Percentiles rank a stretch among this genome's conserved stretches.
phyloP scores from a whole-genome alignment of 2,329 filamentous ascomycete genomes.

The Colletotrichum zoysiae region DNA sequence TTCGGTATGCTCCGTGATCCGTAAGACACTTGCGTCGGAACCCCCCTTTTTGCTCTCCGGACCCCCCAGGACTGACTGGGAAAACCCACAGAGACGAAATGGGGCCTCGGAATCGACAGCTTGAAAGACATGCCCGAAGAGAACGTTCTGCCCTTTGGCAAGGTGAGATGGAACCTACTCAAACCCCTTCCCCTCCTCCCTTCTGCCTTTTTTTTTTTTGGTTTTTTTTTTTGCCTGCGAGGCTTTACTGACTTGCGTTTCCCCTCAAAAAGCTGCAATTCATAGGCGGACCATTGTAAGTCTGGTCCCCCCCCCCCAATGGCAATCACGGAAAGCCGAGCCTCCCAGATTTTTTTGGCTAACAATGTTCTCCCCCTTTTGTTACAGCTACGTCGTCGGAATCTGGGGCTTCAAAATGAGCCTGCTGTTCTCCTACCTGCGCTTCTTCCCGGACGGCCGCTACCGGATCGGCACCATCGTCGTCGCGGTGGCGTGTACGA shows the following conservation, averaged over 20 bases:
- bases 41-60: background rate
- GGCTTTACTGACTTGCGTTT: background rate
- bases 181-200: too few relatives aligned
- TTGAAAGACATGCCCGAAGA: constrained; percentile 53
- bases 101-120: constrained; percentile 54
- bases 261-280: constrained; percentile 50
- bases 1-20: constrained; percentile 51
- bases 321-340: background rate
- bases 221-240: too few relatives aligned
- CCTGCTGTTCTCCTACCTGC: constrained; percentile 58
- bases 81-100: constrained; percentile 57
- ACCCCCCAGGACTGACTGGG: background rate
- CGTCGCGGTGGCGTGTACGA: constrained; percentile 50
- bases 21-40: constrained; percentile 45
- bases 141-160: constrained; percentile 55
- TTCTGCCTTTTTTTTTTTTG: too few relatives aligned
- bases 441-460: constrained; percentile 55
- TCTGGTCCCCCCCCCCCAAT: too few relatives aligned
- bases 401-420: constrained; percentile 62
- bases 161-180: constrained; percentile 39
- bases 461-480: constrained; percentile 52
- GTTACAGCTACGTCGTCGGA: constrained; percentile 54
- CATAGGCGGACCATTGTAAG: constrained; percentile 57
- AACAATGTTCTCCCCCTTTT: background rate
- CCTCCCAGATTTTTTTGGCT: background rate